Percentiles rank a stretch among this genome's conserved stretches.
Evolutionary conservation across 306 rosid genomes (phyloP).

Genomic region (Oemleria cerasiformis): DNA sequence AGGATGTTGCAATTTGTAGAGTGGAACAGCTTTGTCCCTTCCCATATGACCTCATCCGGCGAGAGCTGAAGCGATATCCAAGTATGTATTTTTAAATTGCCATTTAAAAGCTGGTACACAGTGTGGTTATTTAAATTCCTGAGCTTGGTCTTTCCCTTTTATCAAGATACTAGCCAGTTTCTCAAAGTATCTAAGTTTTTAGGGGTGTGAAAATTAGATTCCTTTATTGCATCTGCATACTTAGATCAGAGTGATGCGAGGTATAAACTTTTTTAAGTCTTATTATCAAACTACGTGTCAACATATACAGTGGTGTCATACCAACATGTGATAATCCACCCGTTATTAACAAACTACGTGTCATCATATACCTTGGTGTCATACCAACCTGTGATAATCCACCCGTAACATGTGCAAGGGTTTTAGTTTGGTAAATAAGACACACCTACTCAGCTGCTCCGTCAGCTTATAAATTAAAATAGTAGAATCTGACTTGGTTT

Average conservation of each 20-base stretch:
- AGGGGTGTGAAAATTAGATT: not conserved
- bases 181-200: not conserved
- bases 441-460: not conserved
- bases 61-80: constrained; percentile 95
- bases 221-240: not conserved
- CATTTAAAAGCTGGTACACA: not conserved
- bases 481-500: too few species aligned
- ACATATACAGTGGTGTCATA: not conserved
- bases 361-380: too few species aligned
- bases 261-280: not conserved
- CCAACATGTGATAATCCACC: not conserved
- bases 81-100: constrained; percentile 43
- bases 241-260: not conserved
- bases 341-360: too few species aligned
- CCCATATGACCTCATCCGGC: constrained; percentile 88
- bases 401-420: not conserved
- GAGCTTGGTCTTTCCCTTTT: not conserved
- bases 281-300: not conserved
- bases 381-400: too few species aligned
- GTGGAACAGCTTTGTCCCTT: constrained; percentile 97
- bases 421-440: not conserved
- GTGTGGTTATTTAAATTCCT: not conserved
- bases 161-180: not conserved
- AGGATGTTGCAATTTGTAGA: constrained; percentile 88
- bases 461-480: too few species aligned